Evolutionary conservation across 345 rosid genomes (phyloP), one percentile per base, ranked within the genome.

Genomic region (Hevea brasiliensis): DNA sequence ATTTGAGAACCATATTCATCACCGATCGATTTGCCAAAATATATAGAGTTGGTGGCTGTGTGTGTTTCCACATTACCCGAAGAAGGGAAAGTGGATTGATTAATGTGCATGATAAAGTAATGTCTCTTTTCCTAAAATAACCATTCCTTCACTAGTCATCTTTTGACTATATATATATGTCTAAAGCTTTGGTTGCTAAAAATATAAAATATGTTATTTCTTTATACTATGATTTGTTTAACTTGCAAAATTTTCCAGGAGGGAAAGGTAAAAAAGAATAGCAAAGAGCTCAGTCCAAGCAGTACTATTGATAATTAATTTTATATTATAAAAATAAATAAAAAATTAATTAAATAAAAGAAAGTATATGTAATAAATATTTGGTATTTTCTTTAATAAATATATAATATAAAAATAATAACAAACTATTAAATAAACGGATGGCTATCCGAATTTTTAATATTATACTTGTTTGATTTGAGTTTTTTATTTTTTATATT

Each of bases 181-280:
- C 1, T 15, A 64, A 23, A 29, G 42, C 14, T 6, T 15, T 20
- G 2, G 6, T 65, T 27, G 13, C 23, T 10, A 44, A 20, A 42
- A 20, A 29, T 42, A 44, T 56, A 23, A 63, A 21, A 63, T 2
- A 63, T 9, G 15, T n/a, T 12, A 48, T 0, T 14, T 1, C 26
- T 41, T 64, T 41, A 26, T 35, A 40, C 47, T 8, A 37, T 58
- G 35, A 4, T 45, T 23, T 35, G 29, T 23, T 65, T 65, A 24
- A 45, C 18, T 65, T 65, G 23, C 68, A 65, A 65, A 61, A 44
- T 5, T 23, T 65, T 65, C 45, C 18, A 23, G 68, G 68, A 45
- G 55, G 55, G 68, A 65, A 65, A 65, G 3, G n/a, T 3, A 3
- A 65, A 12, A 10, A 15, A 1, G 5, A 1, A 21, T 5, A 21